Percentiles rank a stretch among this genome's conserved stretches.
phyloP scores from a whole-genome alignment of 1,284 basidiomycete species.

The Ustilago loliicola region DNA sequence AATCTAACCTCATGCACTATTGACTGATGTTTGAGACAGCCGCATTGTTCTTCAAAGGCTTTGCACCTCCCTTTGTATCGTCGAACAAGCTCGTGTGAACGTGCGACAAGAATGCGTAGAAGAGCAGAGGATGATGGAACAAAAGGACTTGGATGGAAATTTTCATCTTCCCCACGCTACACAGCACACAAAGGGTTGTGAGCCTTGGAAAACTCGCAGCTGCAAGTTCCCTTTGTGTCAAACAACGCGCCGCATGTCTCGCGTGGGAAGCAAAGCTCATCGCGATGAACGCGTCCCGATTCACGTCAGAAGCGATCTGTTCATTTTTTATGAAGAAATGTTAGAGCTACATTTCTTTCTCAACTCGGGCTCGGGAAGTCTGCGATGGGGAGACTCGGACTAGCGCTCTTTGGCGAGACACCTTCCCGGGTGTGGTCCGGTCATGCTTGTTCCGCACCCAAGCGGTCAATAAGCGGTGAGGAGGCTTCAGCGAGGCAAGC shows the following conservation, averaged over 20 bases:
- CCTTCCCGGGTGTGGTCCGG: neutral
- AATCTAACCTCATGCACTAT: neutral
- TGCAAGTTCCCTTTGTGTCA: conserved; percentile 8
- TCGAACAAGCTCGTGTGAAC: neutral
- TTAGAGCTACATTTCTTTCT: neutral
- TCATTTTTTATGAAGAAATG: neutral
- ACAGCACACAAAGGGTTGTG: conserved; percentile 2
- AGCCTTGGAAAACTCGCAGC: neutral
- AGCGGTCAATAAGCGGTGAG: too few species aligned
- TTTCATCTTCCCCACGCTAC: conserved; percentile 3
- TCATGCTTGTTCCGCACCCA: too few species aligned
- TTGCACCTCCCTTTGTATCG: conserved; percentile 2
- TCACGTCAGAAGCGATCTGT: neutral
- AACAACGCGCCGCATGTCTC: neutral
- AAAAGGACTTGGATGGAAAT: neutral
- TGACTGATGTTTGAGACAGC: neutral
- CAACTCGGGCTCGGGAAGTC: neutral
- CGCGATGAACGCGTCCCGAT: neutral
- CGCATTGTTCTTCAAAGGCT: neutral
- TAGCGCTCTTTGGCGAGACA: neutral
- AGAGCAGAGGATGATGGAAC: conserved; percentile 1
- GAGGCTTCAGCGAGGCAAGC: neutral
- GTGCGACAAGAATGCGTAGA: neutral
- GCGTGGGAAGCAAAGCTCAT: neutral
- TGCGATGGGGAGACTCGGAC: neutral